Percentiles rank a stretch among this genome's conserved stretches.
phyloP scores from a whole-genome alignment of 768 basidiomycete genomes.

The Boletus vermiculosoides region DNA sequence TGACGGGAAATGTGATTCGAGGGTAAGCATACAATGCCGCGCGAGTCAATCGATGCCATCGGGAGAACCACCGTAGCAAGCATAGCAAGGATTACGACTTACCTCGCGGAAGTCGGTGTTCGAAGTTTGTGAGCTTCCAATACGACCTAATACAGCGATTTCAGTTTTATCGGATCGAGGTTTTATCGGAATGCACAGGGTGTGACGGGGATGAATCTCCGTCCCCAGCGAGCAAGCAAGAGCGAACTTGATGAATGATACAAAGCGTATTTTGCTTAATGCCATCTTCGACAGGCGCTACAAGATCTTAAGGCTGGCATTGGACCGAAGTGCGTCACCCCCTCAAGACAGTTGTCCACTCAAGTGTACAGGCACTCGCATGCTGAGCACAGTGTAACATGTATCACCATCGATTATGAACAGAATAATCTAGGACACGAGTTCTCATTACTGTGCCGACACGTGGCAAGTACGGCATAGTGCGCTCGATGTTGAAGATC shows the following conservation, averaged over 20 bases:
- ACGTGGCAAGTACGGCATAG: slow-evolving; percentile 19
- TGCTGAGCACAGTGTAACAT: neutral
- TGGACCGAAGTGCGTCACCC: neutral
- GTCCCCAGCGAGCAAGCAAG: slow-evolving; percentile 25
- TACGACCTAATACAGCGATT: slow-evolving; percentile 14
- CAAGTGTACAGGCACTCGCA: neutral
- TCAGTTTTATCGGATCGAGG: slow-evolving; percentile 22
- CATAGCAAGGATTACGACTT: slow-evolving; percentile 15
- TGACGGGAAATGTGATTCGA: too few species aligned
- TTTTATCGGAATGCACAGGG: slow-evolving; percentile 14
- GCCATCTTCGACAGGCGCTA: slow-evolving; percentile 7
- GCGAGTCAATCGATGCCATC: slow-evolving; percentile 31
- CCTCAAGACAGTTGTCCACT: neutral
- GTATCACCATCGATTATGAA: neutral
- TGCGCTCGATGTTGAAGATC: slow-evolving; percentile 21
- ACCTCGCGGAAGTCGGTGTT: slow-evolving; percentile 16
- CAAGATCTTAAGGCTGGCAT: neutral
- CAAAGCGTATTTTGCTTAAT: slow-evolving; percentile 2
- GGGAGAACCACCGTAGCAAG: slow-evolving; percentile 21
- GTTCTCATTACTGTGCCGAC: slow-evolving; percentile 3
- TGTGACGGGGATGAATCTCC: slow-evolving; percentile 28
- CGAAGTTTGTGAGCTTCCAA: slow-evolving; percentile 16
- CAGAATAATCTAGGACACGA: slow-evolving; percentile 1
- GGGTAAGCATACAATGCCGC: slow-evolving; percentile 24
- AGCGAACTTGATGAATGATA: slow-evolving; percentile 17